A percentile compares a stretch with the other conserved stretches of the same genome.
Evolutionary conservation across 352 stramenopile species (phyloP).

Genomic region (Globisporangium perplexum): DNA sequence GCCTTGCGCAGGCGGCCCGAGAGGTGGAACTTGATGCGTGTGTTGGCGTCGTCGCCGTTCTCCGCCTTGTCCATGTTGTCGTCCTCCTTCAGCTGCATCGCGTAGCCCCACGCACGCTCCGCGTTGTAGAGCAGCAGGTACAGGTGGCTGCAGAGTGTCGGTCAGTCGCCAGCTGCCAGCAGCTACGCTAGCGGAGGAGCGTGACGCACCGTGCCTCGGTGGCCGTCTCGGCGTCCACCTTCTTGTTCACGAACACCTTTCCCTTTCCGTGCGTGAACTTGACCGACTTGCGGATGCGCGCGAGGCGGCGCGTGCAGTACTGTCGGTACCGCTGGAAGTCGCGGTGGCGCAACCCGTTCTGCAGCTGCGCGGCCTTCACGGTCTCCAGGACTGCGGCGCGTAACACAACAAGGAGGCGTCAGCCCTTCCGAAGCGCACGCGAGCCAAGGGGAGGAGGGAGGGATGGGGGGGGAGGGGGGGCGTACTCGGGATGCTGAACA

Average conservation of each 20-base stretch:
- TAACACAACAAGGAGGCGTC: not conserved
- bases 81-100: slow-evolving; percentile 89
- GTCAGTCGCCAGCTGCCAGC: not conserved
- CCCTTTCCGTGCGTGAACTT: slow-evolving; percentile 88
- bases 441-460: not conserved
- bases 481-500: slow-evolving; percentile 48
- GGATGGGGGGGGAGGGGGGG: not conserved
- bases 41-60: slow-evolving; percentile 80
- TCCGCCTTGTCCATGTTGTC: slow-evolving; percentile 85
- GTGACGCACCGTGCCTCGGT: slow-evolving; percentile 43
- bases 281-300: slow-evolving; percentile 83
- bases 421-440: not conserved
- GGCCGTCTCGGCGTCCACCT: slow-evolving; percentile 76
- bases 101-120: slow-evolving; percentile 88
- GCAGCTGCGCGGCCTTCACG: slow-evolving; percentile 84
- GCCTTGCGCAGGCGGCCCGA: slow-evolving; percentile 84
- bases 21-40: slow-evolving; percentile 88
- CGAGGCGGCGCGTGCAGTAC: slow-evolving; percentile 85
- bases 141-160: slow-evolving; percentile 31
- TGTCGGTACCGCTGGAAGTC: slow-evolving; percentile 91
- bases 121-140: slow-evolving; percentile 89
- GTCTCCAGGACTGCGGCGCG: slow-evolving; percentile 65
- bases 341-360: slow-evolving; percentile 87
- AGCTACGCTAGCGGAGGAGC: not conserved
- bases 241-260: slow-evolving; percentile 78